These are phyloP conservation scores for Beauveria australis DNA, from an alignment of 2,329 filamentous ascomycete genomes.

Conservation along the genomic window DNA sequence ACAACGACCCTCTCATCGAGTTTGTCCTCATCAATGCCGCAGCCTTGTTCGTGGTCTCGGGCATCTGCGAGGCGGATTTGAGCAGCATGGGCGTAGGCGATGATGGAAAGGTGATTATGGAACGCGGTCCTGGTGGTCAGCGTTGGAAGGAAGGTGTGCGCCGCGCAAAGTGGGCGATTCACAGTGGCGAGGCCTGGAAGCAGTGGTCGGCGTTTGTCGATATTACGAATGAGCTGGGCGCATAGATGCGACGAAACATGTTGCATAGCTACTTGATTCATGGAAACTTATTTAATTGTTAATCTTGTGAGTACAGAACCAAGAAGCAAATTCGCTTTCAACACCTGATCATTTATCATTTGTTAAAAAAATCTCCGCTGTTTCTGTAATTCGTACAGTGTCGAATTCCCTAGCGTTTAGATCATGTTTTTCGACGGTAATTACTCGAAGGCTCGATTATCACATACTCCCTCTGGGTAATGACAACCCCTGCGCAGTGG, in stretches of 20 bases:
- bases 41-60: slow-evolving; percentile 75
- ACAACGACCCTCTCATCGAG: slow-evolving; percentile 77
- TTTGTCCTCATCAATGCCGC: slow-evolving; percentile 95
- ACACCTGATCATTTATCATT: neutral
- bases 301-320: neutral
- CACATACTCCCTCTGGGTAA: neutral
- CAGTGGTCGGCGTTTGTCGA: slow-evolving; percentile 80
- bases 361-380: no score
- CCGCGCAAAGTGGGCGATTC: slow-evolving; percentile 78
- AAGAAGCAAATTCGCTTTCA: neutral
- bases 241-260: neutral
- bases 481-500: neutral
- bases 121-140: slow-evolving; percentile 75
- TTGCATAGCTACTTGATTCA: neutral
- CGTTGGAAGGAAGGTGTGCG: slow-evolving; percentile 94
- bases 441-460: neutral
- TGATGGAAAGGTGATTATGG: slow-evolving; percentile 69
- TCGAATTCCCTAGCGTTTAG: neutral
- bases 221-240: slow-evolving; percentile 55
- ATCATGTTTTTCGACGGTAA: neutral
- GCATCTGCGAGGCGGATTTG: slow-evolving; percentile 74
- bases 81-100: slow-evolving; percentile 75
- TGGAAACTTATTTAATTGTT: neutral
- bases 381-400: neutral
- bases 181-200: slow-evolving; percentile 76